phyloP scores from a whole-genome alignment of 1,284 basidiomycete species.

The Ceratobasidium sp. region DNA sequence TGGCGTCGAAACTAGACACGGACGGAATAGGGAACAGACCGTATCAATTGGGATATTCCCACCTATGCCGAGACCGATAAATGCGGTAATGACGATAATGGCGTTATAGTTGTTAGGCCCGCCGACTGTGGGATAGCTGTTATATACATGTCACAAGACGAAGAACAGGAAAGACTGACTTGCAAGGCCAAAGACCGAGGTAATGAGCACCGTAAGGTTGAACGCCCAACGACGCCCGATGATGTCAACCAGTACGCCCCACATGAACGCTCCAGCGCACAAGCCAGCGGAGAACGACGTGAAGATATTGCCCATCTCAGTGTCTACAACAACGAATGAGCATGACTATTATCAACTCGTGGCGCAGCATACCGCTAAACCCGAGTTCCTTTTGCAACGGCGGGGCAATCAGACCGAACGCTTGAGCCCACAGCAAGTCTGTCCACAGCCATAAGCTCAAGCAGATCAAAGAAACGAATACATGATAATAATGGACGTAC shows the following conservation, averaged over 20 bases:
- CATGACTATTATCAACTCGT: not conserved
- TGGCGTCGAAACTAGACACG: too few relatives aligned
- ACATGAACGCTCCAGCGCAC: too few relatives aligned
- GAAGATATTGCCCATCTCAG: slow-evolving; percentile 3
- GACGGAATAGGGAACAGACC: not conserved
- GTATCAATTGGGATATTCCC: slow-evolving; percentile 4
- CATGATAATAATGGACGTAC: too few relatives aligned
- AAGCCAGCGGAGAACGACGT: not conserved
- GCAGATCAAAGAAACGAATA: too few relatives aligned
- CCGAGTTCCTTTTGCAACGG: not conserved
- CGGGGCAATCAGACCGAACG: not conserved
- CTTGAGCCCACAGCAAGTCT: slow-evolving; percentile 1
- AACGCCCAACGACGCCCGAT: too few relatives aligned
- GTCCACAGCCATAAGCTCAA: not conserved
- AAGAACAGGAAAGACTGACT: not conserved
- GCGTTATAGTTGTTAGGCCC: not conserved
- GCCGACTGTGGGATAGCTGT: not conserved
- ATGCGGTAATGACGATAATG: not conserved
- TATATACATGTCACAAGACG: not conserved
- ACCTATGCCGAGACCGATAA: slow-evolving; percentile 1
- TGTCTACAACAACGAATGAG: not conserved
- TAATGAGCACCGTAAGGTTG: too few relatives aligned
- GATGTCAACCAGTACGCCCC: too few relatives aligned
- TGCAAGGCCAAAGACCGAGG: not conserved
- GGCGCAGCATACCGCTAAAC: too few relatives aligned